Evolutionary conservation across 148 eudicot genomes (phyloP), one percentile per base, ranked within the genome.

Genomic region (Salicornia ramosissima): DNA sequence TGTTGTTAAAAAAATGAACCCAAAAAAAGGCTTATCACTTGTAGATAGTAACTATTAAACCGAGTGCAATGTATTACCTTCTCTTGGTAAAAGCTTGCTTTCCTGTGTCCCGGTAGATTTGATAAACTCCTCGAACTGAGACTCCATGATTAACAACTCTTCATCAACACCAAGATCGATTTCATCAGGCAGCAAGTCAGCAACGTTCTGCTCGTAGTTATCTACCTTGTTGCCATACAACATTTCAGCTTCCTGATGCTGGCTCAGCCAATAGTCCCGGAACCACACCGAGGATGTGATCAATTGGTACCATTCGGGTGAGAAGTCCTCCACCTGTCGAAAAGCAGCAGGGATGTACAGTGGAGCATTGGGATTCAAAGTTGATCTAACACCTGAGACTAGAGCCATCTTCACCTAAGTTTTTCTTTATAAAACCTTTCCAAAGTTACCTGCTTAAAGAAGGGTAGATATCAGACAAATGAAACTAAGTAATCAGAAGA

Each of bases 221-320:
- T 78, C 76, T 16, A 79, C 69, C 21, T 61, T 61, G 60, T 74
- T 74, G 29, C 74, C 87, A 65, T 75, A 83, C 36, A 82, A 73
- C 34, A 74, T 58, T 77, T 85, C 87, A 25, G 85, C 84, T 47
- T 83, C 90, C 78, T 88, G 96, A 56, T 76, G 83, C 73, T 94
- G 97, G 78, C 87, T 83, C 26, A 94, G 82, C 99, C 99, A 94
- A 77, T 94, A 90, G 75, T 94, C 92, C 28, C 86, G 87, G 78
- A 88, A 94, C 99, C 96, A 94, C 55, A 83, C 75, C 18, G 92
- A 82, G 11, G 89, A 87, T 56, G 81, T 83, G 65, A 94, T 84
- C 76, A 94, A 78, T 12, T 94, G 81, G 83, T 91, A 94, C 97
- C 99, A 94, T 74, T 90, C 97, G 0, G 92, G 91, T 0, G 97